Percentiles rank a stretch among this genome's conserved stretches.
Conservation (phyloP, 441 rosid genomes). For the Omphalea diandra region DNA sequence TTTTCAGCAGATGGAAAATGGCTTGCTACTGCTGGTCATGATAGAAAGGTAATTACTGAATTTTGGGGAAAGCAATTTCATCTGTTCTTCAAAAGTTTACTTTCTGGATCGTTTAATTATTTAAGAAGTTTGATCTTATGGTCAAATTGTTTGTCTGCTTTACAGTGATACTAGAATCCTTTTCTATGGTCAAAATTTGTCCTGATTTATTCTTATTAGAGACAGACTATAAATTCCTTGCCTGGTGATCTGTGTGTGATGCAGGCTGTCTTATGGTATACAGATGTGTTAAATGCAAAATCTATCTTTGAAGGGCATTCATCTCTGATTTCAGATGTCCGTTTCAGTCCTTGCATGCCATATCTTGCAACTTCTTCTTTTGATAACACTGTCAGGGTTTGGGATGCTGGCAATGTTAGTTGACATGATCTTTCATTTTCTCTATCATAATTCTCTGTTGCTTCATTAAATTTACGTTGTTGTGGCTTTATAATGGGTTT, state of each 20-base stretch:
- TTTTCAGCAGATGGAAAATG: slow-evolving; percentile 6
- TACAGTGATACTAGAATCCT: not conserved
- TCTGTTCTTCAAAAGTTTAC: not conserved
- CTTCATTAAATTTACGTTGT: not conserved
- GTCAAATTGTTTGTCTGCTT: not conserved
- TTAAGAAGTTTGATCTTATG: too few species aligned
- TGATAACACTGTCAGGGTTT: slow-evolving; percentile 89
- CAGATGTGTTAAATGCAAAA: slow-evolving; percentile 62
- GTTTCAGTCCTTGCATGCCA: slow-evolving; percentile 84
- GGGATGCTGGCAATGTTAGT: slow-evolving; percentile 91
- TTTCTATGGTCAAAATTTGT: not conserved
- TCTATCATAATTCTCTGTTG: slow-evolving; percentile 8
- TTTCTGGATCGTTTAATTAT: not conserved
- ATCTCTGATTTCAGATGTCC: slow-evolving; percentile 70
- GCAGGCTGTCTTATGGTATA: slow-evolving; percentile 82
- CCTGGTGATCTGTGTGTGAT: slow-evolving; percentile 11
- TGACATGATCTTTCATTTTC: slow-evolving; percentile 15
- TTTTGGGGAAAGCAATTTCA: too few species aligned
- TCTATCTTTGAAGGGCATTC: slow-evolving; percentile 79
- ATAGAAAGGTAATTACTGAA: not conserved
- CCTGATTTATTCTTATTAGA: not conserved
- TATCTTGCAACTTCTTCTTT: slow-evolving; percentile 92
- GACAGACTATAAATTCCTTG: not conserved
- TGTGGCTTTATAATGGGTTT: slow-evolving; percentile 19
- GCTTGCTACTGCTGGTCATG: slow-evolving; percentile 7